Base-by-base conservation (phyloP, 306 rosid species). In the Citrullus amarus region DNA sequence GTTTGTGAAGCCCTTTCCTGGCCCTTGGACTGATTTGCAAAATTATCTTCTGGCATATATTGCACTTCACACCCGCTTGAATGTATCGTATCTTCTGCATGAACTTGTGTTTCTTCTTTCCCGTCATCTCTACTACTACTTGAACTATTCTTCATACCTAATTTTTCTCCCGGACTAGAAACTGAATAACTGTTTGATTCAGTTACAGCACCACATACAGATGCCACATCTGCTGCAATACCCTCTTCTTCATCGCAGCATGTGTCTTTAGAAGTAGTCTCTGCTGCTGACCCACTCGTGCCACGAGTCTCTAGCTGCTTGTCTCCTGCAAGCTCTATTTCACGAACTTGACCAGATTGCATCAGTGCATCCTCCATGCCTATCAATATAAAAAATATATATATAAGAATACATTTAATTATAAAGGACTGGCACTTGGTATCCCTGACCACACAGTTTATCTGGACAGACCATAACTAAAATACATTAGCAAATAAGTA, bases 291-390 rank as follows among this genome's bases (percentile, higher is more conserved):
- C 78, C 85, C 88, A 46, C 67, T 77, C 79, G 50, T 73, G 81
- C 79, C 84, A 66, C 76, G 83, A 79, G 43, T 75, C 76, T 84
- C 82, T 28, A 61, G 76, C 77, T 81, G 85, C 84, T 30, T 56
- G 70, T 83, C 88, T 81, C 81, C 88, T 80, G 76, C 86, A 66
- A 78, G 77, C 79, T 82, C 78, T 79, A 84, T 65, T 86, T 76
- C 90, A 70, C 75, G 28, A 81, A 61, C 78, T 76, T 63, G 82
- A 85, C 59, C 44, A 78, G 83, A 84, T 75, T 87, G 84, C 77
- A 41, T 81, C 79, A 66, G 60, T 75, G 78, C 93, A 86, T 82
- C 96, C 96, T 89, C 97, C 86, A 91, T 83, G 88, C 97, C 96
- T 92, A 90, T 82, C 97, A 89, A 92, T 91, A 81, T 90, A 89